Conservation (phyloP, 257 asterid genomes). For the Pogostemon cablin region DNA sequence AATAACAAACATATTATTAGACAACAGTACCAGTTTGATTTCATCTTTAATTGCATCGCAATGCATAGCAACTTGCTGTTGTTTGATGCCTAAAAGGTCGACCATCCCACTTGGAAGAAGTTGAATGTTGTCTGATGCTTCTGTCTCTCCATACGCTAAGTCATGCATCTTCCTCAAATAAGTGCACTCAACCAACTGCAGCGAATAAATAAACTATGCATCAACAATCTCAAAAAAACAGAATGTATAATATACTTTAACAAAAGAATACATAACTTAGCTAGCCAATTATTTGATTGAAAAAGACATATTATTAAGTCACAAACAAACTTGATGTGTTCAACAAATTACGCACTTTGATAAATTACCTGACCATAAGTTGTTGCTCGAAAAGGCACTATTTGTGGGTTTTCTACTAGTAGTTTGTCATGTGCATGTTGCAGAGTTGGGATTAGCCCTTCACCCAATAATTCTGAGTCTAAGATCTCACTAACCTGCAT, state of each 20-base stretch:
- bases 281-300: background rate
- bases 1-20: background rate
- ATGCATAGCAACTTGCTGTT: slow-evolving; percentile 79
- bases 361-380: slow-evolving; percentile 82
- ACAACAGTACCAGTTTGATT: slow-evolving; percentile 64
- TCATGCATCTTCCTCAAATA: slow-evolving; percentile 70
- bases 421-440: slow-evolving; percentile 97
- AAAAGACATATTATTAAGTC: background rate
- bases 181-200: slow-evolving; percentile 84
- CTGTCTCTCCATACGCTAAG: slow-evolving; percentile 63
- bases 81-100: slow-evolving; percentile 52
- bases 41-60: slow-evolving; percentile 79
- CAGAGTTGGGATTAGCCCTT: slow-evolving; percentile 94
- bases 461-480: slow-evolving; percentile 93
- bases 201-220: slow-evolving; percentile 22
- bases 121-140: slow-evolving; percentile 62
- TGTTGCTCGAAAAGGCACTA: slow-evolving; percentile 87
- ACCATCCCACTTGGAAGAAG: slow-evolving; percentile 70
- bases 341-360: slow-evolving; percentile 6
- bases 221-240: slow-evolving; percentile 1
- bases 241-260: background rate
- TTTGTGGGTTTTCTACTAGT: slow-evolving; percentile 72
- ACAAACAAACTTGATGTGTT: slow-evolving; percentile 12
- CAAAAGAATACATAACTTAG: slow-evolving; percentile 14
- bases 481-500: slow-evolving; percentile 92